Evolutionary conservation across 352 stramenopile species (phyloP).

Genomic region (Globisporangium splendens): DNA sequence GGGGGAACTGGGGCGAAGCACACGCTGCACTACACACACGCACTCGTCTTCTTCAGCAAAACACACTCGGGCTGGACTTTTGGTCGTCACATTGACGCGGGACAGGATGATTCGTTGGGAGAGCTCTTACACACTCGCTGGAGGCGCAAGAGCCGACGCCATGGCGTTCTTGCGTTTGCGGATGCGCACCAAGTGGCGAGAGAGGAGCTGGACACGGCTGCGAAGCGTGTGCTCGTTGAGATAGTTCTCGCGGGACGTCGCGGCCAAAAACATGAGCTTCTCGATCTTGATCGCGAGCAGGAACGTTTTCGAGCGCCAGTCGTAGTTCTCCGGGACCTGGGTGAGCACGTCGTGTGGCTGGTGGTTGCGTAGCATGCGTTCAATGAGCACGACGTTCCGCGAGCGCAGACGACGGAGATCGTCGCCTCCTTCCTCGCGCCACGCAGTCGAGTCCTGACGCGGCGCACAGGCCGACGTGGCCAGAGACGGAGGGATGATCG

Average conservation of each 20-base stretch:
- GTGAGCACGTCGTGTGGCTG: conserved; percentile 61
- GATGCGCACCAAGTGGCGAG: conserved; percentile 46
- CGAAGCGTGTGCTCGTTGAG: conserved; percentile 52
- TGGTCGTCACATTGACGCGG: too few species aligned
- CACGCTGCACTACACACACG: too few species aligned
- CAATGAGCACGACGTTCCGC: conserved; percentile 48
- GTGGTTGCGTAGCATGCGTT: conserved; percentile 61
- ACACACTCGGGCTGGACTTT: conserved; percentile 1
- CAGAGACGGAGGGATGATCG: conserved; percentile 5
- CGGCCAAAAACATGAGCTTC: conserved; percentile 54
- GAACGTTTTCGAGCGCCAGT: conserved; percentile 67
- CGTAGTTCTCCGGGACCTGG: conserved; percentile 57
- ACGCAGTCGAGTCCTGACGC: conserved; percentile 1
- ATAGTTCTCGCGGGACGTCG: conserved; percentile 55
- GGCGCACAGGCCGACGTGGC: conserved; percentile 1
- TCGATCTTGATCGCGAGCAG: conserved; percentile 68
- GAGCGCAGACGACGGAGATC: conserved; percentile 39
- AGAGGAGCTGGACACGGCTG: conserved; percentile 51
- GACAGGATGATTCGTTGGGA: not conserved
- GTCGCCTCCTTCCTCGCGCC: conserved; percentile 13
- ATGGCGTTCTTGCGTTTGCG: conserved; percentile 53
- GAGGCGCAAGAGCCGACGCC: not conserved
- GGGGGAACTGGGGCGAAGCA: too few species aligned
- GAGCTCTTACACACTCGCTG: conserved; percentile 6
- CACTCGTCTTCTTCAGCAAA: too few species aligned